Percentiles rank a stretch among this genome's conserved stretches.
Evolutionary conservation across 1,284 basidiomycete species (phyloP).

Genomic region (Irpex sp.): DNA sequence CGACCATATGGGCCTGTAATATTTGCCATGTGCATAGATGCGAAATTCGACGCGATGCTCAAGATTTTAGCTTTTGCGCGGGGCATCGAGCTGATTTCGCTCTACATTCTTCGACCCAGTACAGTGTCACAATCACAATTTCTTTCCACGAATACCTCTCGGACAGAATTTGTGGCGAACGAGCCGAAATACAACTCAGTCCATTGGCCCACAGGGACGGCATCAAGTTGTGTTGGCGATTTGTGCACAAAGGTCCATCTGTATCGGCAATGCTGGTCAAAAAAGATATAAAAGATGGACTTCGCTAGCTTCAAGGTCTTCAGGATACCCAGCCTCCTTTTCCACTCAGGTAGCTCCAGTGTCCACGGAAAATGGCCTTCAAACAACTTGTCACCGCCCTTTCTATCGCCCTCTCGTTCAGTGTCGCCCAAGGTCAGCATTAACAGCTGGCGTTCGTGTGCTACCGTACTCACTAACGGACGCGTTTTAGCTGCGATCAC

Average conservation of each 20-base stretch:
- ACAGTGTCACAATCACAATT: neutral
- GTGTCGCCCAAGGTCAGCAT: constrained; percentile 4
- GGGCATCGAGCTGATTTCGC: neutral
- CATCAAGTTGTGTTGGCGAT: too few species aligned
- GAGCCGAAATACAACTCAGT: neutral
- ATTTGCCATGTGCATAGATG: neutral
- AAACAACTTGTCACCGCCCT: constrained; percentile 11
- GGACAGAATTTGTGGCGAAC: neutral
- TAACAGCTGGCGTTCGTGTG: neutral
- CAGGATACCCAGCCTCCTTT: neutral
- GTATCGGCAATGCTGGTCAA: neutral
- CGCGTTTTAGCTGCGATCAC: constrained; percentile 22
- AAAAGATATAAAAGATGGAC: neutral
- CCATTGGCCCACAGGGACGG: too few species aligned
- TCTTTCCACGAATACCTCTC: neutral
- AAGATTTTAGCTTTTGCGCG: neutral
- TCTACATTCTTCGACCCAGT: neutral
- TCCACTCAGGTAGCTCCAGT: neutral
- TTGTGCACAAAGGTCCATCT: too few species aligned
- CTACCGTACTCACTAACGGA: neutral
- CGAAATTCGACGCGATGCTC: neutral
- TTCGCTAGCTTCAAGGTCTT: neutral
- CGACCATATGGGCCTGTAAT: neutral
- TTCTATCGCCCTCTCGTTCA: constrained; percentile 5
- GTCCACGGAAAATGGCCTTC: constrained; percentile 10